Evolutionary conservation across 2,329 filamentous ascomycete genomes (phyloP), one percentile per base, ranked within the genome.

Genomic region (Trichoderma atroviride): DNA sequence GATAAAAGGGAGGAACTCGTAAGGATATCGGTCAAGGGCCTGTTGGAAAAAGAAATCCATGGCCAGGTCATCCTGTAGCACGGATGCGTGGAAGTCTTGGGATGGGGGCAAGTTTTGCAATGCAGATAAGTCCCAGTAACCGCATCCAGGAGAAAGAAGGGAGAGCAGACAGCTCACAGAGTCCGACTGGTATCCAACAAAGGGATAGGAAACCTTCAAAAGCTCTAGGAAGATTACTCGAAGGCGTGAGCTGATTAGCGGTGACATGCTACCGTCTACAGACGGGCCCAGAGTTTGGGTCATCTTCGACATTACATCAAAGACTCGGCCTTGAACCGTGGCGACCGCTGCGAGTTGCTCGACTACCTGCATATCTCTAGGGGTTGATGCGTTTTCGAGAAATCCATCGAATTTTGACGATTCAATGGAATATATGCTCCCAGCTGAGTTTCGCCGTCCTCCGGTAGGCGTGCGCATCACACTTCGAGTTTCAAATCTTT

Each of bases 1-100:
- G 70, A 96, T 81, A 74, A 97, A 93, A 0, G 94, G 93, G 3
- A 89, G 80, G 58, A 92, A 90, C 79, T 97, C 95, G 78, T 92
- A 95, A 0, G 95, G 95, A 76, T 94, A 97, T 68, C 95, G 89
- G 70, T 88, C 86, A 55, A 91, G 86, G 7, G 94, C 89, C 76
- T 92, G 87, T 61, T 87, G 83, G 37, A 97, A 88, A 71, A 86
- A 88, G 62, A 81, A 83, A 27, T 83, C 83, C 75, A 91, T 83
- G 22, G 93, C 76, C 53, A 76, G 73, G 11, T 80, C 77, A 60
- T 81, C 79, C 10, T 79, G 76, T 9, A 81, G 60, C 76, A 81
- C 78, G 14, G 74, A 75, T 16, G 77, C 74, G 13, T 78, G 72
- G 27, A 79, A 74, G 73, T 80, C 81, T 69, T 79, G 78, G 55